Conservation (phyloP, 495 filamentous ascomycete genomes). For the Aspergillus hancockii region DNA sequence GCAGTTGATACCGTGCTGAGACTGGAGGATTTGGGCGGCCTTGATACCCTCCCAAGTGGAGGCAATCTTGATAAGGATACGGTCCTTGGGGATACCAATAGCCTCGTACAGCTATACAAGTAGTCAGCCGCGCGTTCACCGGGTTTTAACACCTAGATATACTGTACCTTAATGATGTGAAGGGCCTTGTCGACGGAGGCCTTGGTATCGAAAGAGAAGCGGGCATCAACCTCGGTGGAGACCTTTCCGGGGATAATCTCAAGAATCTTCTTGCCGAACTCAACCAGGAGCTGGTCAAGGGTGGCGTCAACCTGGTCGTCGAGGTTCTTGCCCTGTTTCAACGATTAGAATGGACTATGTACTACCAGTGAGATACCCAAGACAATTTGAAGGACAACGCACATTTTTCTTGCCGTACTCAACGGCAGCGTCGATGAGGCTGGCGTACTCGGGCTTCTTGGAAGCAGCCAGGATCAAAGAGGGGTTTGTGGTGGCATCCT, state of each 20-base stretch:
- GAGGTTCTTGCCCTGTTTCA: slow-evolving; percentile 49
- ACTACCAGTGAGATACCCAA: background rate
- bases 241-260: slow-evolving; percentile 97
- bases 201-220: slow-evolving; percentile 94
- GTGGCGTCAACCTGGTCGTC: slow-evolving; percentile 80
- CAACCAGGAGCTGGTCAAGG: slow-evolving; percentile 90
- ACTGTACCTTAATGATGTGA: slow-evolving; percentile 89
- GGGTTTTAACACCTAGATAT: background rate
- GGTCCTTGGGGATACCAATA: slow-evolving; percentile 87
- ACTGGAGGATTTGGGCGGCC: slow-evolving; percentile 92
- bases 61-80: slow-evolving; percentile 67
- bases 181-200: slow-evolving; percentile 93
- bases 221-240: slow-evolving; percentile 96
- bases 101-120: slow-evolving; percentile 79
- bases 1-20: slow-evolving; percentile 90
- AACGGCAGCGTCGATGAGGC: slow-evolving; percentile 85
- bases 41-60: slow-evolving; percentile 90
- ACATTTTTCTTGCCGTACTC: slow-evolving; percentile 79
- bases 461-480: slow-evolving; percentile 96
- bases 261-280: slow-evolving; percentile 97
- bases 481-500: slow-evolving; percentile 99
- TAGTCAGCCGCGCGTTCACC: slow-evolving; percentile 17
- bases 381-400: slow-evolving; percentile 21
- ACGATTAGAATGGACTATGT: slow-evolving; percentile 1
- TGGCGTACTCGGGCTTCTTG: slow-evolving; percentile 96